Evolutionary conservation across 345 rosid genomes (phyloP).

Genomic region (Brassica rapa): DNA sequence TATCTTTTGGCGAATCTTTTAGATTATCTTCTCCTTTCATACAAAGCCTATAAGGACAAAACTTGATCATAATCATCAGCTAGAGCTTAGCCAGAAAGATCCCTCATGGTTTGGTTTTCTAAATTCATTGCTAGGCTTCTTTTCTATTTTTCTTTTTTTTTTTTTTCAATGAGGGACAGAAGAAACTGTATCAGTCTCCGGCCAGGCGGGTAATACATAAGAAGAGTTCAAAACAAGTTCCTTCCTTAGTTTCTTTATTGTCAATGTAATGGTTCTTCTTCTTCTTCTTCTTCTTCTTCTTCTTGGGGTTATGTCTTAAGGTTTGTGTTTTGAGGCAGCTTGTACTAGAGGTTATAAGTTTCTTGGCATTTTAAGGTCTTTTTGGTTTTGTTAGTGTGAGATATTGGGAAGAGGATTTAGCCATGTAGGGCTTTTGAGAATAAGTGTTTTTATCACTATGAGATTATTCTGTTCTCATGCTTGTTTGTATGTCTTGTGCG

Average conservation of each 20-base stretch:
- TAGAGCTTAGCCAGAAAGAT: slow-evolving; percentile 36
- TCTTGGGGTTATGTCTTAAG: neutral
- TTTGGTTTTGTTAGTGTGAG: slow-evolving; percentile 36
- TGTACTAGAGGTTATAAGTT: slow-evolving; percentile 30
- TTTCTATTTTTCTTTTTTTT: neutral
- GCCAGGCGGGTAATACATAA: slow-evolving; percentile 69
- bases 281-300: slow-evolving; percentile 2
- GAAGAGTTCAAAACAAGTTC: slow-evolving; percentile 31
- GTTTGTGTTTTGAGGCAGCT: slow-evolving; percentile 40
- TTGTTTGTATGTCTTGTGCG: slow-evolving; percentile 46
- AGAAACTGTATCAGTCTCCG: slow-evolving; percentile 71
- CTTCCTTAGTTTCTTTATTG: neutral
- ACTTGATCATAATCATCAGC: slow-evolving; percentile 34
- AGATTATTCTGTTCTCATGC: slow-evolving; percentile 39
- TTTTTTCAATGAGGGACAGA: slow-evolving; percentile 42
- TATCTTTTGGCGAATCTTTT: slow-evolving; percentile 37
- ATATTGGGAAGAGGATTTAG: slow-evolving; percentile 33
- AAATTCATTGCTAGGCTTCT: slow-evolving; percentile 35
- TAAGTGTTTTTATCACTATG: slow-evolving; percentile 32
- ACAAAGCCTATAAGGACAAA: slow-evolving; percentile 38
- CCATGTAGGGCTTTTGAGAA: slow-evolving; percentile 45
- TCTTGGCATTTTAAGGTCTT: slow-evolving; percentile 10
- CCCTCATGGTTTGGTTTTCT: slow-evolving; percentile 45
- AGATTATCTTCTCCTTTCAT: slow-evolving; percentile 32
- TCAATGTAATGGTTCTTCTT: slow-evolving; percentile 8